Evolutionary conservation across 208 protist species (phyloP).

Genomic region (Crithidia fasciculata): DNA sequence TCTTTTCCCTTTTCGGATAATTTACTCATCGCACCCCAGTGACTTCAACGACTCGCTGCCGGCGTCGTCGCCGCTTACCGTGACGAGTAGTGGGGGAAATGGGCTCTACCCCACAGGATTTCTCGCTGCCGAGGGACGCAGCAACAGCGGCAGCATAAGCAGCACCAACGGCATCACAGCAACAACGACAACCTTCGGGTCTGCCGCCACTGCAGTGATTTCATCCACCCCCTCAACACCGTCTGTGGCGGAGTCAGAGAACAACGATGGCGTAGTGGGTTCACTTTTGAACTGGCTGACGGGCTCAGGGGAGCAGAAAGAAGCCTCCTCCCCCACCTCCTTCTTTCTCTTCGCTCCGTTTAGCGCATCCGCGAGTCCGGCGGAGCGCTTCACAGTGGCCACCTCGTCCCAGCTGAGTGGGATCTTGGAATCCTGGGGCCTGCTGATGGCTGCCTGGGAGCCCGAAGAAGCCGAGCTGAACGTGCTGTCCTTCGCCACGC

Average conservation of each 20-base stretch:
- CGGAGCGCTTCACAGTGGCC: conserved; percentile 18
- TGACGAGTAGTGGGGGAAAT: too few species aligned
- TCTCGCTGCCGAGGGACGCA: background rate
- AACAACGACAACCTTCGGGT: background rate
- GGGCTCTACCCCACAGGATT: too few species aligned
- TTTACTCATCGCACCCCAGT: conserved; percentile 37
- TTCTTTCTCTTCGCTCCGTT: conserved; percentile 12
- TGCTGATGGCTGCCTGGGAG: conserved; percentile 26
- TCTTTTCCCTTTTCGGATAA: conserved; percentile 44
- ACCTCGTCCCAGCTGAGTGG: conserved; percentile 7
- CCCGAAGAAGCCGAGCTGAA: conserved; percentile 19
- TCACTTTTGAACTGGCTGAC: too few species aligned
- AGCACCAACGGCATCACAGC: background rate
- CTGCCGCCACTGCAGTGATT: too few species aligned
- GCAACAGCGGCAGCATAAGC: background rate
- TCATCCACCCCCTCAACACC: too few species aligned
- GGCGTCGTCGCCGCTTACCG: background rate
- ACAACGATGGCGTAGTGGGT: too few species aligned
- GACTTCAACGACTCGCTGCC: conserved; percentile 40
- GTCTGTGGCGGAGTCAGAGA: too few species aligned
- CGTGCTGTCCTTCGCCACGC: conserved; percentile 16
- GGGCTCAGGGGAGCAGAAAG: too few species aligned
- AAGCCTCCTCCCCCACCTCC: background rate
- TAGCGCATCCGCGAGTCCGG: background rate
- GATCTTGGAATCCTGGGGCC: conserved; percentile 21